Percentiles rank a stretch among this genome's conserved stretches.
phyloP scores from a whole-genome alignment of 1,284 basidiomycete genomes.

The Mycosarcoma mackinlayi region DNA sequence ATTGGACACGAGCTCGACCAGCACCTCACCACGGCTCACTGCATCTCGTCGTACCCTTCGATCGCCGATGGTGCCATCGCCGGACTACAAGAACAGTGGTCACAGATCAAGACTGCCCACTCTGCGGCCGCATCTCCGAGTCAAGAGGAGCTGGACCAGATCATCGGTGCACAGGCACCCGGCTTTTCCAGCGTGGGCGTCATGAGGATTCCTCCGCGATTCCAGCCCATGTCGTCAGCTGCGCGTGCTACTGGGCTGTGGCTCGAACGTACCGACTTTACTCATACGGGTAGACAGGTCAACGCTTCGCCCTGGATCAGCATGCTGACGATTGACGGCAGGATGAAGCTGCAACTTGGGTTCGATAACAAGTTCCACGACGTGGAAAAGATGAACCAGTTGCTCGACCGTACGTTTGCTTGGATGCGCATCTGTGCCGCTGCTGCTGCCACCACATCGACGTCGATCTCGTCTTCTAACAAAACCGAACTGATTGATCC shows the following conservation, averaged over 20 bases:
- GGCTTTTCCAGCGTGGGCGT: conserved; percentile 28
- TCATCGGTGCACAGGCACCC: conserved; percentile 33
- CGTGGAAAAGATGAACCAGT: conserved; percentile 19
- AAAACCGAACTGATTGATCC: neutral
- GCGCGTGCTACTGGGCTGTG: conserved; percentile 15
- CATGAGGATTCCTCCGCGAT: conserved; percentile 7
- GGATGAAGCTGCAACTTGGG: conserved; percentile 32
- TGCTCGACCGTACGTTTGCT: conserved; percentile 14
- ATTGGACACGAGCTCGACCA: conserved; percentile 20
- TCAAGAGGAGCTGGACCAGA: conserved; percentile 6
- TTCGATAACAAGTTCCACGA: conserved; percentile 42
- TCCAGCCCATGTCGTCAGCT: conserved; percentile 9
- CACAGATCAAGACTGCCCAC: conserved; percentile 7
- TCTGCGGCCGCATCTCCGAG: neutral
- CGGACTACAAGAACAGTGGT: conserved; percentile 13
- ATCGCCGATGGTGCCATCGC: conserved; percentile 5
- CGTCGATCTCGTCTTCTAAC: neutral
- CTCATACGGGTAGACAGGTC: conserved; percentile 37
- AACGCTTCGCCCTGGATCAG: conserved; percentile 47
- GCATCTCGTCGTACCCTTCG: conserved; percentile 16
- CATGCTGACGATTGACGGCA: conserved; percentile 36
- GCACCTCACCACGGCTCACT: conserved; percentile 23
- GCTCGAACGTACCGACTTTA: conserved; percentile 15
- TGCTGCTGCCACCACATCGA: neutral
- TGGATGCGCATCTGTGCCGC: conserved; percentile 32